Base-by-base conservation (phyloP, 2,329 filamentous ascomycete genomes). In the Nigrospora sphaerica region DNA sequence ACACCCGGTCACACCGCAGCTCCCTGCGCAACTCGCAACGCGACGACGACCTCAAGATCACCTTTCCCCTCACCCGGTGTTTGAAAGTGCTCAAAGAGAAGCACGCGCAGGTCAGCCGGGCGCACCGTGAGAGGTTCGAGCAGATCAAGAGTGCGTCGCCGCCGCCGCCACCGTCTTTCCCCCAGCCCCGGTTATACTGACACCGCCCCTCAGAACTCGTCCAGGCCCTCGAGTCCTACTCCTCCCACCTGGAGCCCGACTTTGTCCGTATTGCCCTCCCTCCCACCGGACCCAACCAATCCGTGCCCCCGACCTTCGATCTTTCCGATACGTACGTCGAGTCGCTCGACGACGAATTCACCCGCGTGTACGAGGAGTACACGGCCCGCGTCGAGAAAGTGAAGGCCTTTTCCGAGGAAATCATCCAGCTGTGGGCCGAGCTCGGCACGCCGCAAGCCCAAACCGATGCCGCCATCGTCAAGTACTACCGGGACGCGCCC, bases 361-460 rank as follows among this genome's bases (percentile, higher is more conserved):
- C 88, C 12, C 82, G 90, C 49, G 88, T 98, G 17, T 97, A 97
- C 66, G 90, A 97, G 60, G 95, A 98, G 70, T 98, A 97, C 68
- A 89, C 85, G 38, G 86, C 83, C 54, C 87, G 93, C 41, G 75
- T 95, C 39, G 77, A 78, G 31, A 81, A 80, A 0, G 90, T 97
- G 13, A 82, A 88, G 64, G 69, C 81, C 17, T 67, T 88, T 3
- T 83, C 82, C 36, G 87, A 95, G 58, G 83, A 93, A 51, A 92
- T 95, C 49, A 93, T 98, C 57, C 86, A 89, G 56, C 77, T 98
- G 0, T 98, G 93, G 91, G 92, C 88, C 0, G 93, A 98, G 65
- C 80, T 98, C 11, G 93, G 93, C 38, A 95, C 88, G 1, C 91
- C 93, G 0, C 91, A 96, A 62, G 88, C 87, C 28, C 92, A 97